A percentile compares a stretch with the other conserved stretches of the same genome.
Conservation (phyloP, 2,329 filamentous ascomycete species). For the Colletotrichum musae region DNA sequence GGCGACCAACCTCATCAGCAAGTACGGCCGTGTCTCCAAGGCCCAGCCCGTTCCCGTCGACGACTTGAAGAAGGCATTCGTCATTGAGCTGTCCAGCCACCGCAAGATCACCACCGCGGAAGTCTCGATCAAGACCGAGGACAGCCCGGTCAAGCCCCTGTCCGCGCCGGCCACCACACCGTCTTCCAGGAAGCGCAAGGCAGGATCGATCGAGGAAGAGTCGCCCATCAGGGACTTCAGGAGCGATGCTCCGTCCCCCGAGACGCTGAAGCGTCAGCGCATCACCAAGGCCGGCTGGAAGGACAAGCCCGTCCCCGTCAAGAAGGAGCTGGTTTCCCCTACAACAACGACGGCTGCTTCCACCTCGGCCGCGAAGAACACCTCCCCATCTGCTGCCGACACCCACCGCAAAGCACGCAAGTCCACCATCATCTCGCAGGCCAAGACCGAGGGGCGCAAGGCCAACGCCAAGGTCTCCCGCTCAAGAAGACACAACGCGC, state of each 20-base stretch:
- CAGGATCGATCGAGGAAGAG: slow-evolving; percentile 30
- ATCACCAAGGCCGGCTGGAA: slow-evolving; percentile 28
- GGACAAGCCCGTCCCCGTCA: slow-evolving; percentile 39
- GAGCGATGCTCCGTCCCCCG: slow-evolving; percentile 4
- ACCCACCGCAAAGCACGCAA: slow-evolving; percentile 47
- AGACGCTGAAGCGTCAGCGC: slow-evolving; percentile 38
- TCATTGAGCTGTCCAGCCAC: slow-evolving; percentile 33
- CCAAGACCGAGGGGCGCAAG: slow-evolving; percentile 47
- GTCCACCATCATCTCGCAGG: slow-evolving; percentile 47
- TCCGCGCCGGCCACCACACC: slow-evolving; percentile 1
- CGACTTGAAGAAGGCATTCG: slow-evolving; percentile 38
- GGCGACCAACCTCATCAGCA: slow-evolving; percentile 38
- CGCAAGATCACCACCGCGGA: slow-evolving; percentile 26
- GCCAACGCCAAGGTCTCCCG: slow-evolving; percentile 40
- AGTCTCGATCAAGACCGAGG: slow-evolving; percentile 26
- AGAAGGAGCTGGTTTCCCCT: slow-evolving; percentile 26
- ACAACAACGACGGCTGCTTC: not conserved
- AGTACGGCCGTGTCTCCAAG: slow-evolving; percentile 42
- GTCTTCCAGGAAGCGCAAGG: slow-evolving; percentile 41
- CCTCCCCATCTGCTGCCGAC: slow-evolving; percentile 1
- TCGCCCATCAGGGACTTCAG: not conserved
- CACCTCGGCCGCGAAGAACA: slow-evolving; percentile 26
- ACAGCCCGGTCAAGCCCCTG: slow-evolving; percentile 19
- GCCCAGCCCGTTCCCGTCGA: slow-evolving; percentile 15
- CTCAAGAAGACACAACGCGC: slow-evolving; percentile 35